Conservation (phyloP, 2,329 filamentous ascomycete genomes). For the Alternaria alternata region DNA sequence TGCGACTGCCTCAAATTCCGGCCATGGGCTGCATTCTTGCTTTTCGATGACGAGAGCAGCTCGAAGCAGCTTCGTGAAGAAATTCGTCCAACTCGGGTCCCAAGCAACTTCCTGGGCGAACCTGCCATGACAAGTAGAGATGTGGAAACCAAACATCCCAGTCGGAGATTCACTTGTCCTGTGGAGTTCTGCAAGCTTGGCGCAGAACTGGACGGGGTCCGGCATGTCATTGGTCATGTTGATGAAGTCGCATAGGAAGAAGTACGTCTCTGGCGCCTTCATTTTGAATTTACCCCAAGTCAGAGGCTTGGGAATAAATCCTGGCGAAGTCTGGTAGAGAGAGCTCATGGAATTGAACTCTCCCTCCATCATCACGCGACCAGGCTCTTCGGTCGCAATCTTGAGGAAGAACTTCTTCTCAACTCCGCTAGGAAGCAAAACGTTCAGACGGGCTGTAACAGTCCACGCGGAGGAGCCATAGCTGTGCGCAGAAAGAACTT, state of each 20-base stretch:
- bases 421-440: not conserved
- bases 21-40: not conserved
- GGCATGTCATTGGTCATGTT: not conserved
- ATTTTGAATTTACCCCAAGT: not conserved
- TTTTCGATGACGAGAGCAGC: not conserved
- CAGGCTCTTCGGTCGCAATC: not conserved
- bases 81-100: not conserved
- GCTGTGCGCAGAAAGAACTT: not conserved
- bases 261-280: not conserved
- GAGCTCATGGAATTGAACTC: not conserved
- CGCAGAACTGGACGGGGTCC: not conserved
- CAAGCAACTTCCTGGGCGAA: not conserved
- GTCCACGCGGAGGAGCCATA: not conserved
- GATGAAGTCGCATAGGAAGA: slow-evolving; percentile 1
- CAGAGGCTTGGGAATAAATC: not conserved
- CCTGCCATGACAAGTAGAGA: not conserved
- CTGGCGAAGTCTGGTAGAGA: not conserved
- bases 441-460: not conserved
- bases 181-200: not conserved
- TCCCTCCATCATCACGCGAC: not conserved
- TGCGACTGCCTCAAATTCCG: not conserved
- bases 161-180: not conserved
- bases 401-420: slow-evolving; percentile 1
- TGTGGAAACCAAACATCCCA: not conserved
- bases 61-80: not conserved